Evolutionary conservation across 306 rosid species (phyloP).

Genomic region (Bauhinia variegata): DNA sequence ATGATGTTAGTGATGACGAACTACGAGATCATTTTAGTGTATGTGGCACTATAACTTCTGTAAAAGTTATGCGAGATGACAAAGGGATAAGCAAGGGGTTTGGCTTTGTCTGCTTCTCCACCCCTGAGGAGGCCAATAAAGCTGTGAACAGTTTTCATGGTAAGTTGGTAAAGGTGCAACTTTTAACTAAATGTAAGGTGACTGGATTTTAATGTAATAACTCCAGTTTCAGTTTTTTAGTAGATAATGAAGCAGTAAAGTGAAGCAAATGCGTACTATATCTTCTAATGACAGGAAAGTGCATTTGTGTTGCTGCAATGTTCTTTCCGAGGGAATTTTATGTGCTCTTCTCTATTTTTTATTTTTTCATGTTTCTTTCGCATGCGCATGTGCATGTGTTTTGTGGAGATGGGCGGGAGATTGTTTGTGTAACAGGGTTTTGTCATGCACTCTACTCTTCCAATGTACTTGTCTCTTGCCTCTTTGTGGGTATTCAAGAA

Average conservation of each 20-base stretch:
- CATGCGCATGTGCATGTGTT: not conserved
- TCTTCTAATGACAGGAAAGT: not conserved
- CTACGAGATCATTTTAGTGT: constrained; percentile 62
- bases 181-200: not conserved
- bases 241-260: not conserved
- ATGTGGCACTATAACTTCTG: constrained; percentile 86
- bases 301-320: constrained; percentile 9
- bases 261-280: constrained; percentile 27
- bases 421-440: not conserved
- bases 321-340: not conserved
- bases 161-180: constrained; percentile 36
- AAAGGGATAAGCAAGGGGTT: constrained; percentile 85
- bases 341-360: not conserved
- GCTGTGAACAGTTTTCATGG: constrained; percentile 86
- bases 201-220: not conserved
- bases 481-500: too few relatives aligned
- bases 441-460: too few relatives aligned
- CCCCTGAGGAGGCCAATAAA: constrained; percentile 82
- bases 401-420: not conserved
- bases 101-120: constrained; percentile 89
- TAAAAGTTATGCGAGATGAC: constrained; percentile 74
- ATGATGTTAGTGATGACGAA: constrained; percentile 67
- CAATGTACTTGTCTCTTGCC: too few relatives aligned
- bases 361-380: not conserved
- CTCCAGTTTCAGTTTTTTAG: not conserved